Conservation (phyloP, 2,329 filamentous ascomycete species). For the Coniochaeta ligniaria region DNA sequence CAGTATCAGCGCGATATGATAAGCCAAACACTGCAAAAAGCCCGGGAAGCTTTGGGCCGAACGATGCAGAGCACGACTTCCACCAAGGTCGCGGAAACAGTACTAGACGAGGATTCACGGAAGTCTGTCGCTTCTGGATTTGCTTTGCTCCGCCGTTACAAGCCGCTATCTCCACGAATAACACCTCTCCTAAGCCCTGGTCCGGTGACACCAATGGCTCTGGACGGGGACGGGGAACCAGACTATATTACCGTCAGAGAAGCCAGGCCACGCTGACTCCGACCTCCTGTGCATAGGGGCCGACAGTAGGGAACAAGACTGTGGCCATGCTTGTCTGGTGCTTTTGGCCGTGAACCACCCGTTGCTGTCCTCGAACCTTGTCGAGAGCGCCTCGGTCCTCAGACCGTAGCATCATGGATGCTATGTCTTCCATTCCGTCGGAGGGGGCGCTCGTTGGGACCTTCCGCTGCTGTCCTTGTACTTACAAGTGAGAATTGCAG, state of each 20-base stretch:
- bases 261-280: neutral
- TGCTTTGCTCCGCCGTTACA: constrained; percentile 21
- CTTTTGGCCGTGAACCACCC: too few relatives aligned
- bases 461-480: too few relatives aligned
- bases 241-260: neutral
- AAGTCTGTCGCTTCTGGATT: neutral
- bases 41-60: constrained; percentile 14
- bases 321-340: neutral
- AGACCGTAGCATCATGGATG: too few relatives aligned
- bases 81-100: constrained; percentile 20
- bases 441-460: too few relatives aligned
- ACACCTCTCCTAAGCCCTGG: constrained; percentile 50
- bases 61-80: constrained; percentile 18
- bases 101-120: neutral
- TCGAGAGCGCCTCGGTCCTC: too few relatives aligned
- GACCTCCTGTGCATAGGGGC: neutral
- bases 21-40: constrained; percentile 44
- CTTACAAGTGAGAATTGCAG: too few relatives aligned
- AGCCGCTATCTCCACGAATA: constrained; percentile 42
- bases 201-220: constrained; percentile 54
- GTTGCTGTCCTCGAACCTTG: too few relatives aligned
- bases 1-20: constrained; percentile 58
- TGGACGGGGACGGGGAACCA: constrained; percentile 30
- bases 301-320: neutral
- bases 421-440: too few relatives aligned